These are phyloP conservation scores for Penicillium taxi DNA, from an alignment of 495 filamentous ascomycete genomes.

Conservation along the genomic window DNA sequence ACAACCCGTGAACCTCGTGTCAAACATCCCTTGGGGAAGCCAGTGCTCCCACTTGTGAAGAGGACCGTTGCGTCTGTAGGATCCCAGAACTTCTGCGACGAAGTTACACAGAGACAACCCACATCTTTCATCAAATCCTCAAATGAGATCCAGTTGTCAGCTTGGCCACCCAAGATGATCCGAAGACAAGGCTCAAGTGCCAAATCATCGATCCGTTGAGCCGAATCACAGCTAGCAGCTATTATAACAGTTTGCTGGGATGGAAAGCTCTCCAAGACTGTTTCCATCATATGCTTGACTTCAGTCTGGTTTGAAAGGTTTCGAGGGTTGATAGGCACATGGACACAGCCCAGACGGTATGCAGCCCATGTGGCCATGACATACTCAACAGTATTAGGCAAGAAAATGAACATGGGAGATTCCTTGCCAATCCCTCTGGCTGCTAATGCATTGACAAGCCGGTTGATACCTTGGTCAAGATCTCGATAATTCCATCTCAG, in stretches of 20 bases:
- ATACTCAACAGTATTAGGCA: constrained; percentile 13
- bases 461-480: constrained; percentile 7
- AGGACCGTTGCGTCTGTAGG: constrained; percentile 10
- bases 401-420: constrained; percentile 8
- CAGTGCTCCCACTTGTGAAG: constrained; percentile 38
- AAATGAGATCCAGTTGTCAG: constrained; percentile 8
- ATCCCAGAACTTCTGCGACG: background rate
- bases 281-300: constrained; percentile 12
- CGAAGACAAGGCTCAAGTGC: constrained; percentile 1
- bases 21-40: constrained; percentile 33
- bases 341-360: constrained; percentile 10
- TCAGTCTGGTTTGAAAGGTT: constrained; percentile 6
- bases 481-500: constrained; percentile 14
- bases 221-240: constrained; percentile 5
- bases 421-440: constrained; percentile 4
- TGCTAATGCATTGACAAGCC: constrained; percentile 4
- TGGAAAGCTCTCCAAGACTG: constrained; percentile 3
- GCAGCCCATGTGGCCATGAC: constrained; percentile 16
- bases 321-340: constrained; percentile 15
- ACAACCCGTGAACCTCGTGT: constrained; percentile 5
- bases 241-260: constrained; percentile 4
- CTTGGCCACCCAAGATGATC: constrained; percentile 11
- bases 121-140: constrained; percentile 10
- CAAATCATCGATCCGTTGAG: constrained; percentile 6
- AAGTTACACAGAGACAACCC: too few relatives aligned